phyloP scores from a whole-genome alignment of 2,329 filamentous ascomycete genomes.

The Clarireedia homoeocarpa region DNA sequence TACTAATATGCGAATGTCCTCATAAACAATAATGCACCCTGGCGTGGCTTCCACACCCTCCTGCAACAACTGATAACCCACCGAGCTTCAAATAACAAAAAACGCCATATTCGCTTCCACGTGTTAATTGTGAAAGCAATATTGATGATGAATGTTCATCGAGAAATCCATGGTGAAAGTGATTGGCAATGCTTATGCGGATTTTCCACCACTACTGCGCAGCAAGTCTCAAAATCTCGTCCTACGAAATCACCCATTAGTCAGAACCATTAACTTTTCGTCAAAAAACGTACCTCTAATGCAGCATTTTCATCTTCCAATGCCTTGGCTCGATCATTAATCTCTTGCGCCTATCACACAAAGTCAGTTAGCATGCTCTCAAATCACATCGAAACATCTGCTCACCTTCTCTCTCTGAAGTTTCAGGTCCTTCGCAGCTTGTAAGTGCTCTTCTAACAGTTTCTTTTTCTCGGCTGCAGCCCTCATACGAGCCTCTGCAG shows the following conservation, averaged over 20 bases:
- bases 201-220: neutral
- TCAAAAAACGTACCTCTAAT: constrained; percentile 7
- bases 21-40: too few relatives aligned
- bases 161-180: too few relatives aligned
- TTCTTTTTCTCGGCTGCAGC: constrained; percentile 6
- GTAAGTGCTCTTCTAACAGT: constrained; percentile 3
- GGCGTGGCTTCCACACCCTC: too few relatives aligned
- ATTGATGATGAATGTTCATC: too few relatives aligned
- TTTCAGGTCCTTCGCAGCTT: neutral
- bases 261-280: neutral
- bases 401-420: neutral
- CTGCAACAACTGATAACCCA: too few relatives aligned
- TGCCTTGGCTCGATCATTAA: constrained; percentile 4
- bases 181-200: too few relatives aligned
- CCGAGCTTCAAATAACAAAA: too few relatives aligned
- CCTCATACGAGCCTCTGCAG: constrained; percentile 4
- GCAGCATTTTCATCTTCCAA: constrained; percentile 10
- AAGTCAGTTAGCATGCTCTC: neutral
- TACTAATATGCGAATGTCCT: too few relatives aligned
- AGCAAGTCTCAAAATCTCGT: neutral
- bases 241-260: neutral
- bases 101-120: too few relatives aligned
- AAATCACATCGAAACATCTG: neutral
- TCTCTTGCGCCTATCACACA: neutral
- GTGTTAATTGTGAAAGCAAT: too few relatives aligned